Evolutionary conservation across 306 rosid genomes (phyloP), one percentile per base, ranked within the genome.

Genomic region (Lathyrus sativus): DNA sequence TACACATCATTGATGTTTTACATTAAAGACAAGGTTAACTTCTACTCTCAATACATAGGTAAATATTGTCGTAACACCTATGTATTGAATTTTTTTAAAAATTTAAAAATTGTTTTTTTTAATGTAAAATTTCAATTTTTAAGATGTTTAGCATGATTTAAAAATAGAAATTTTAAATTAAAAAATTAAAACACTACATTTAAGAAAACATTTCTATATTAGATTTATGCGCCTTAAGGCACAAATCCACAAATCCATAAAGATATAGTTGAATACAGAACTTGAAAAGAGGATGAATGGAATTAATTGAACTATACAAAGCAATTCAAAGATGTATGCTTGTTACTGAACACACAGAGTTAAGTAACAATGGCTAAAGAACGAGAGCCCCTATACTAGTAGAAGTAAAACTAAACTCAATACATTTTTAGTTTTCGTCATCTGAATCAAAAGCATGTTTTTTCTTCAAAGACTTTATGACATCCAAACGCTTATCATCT

Each of bases 391-490:
- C 51, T 12, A 44, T 18, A 42, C 18, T 31, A 54, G 63, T 33
- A 56, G 55, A 46, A 51, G 63, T 22, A 24, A 22, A 60, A 62
- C 66, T 33, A 56, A 43, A 50, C 44, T 35, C 3, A 2, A 41
- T 15, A 53, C 22, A 6, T 19, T 17, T 26, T 29, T 69, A 80
- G 78, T 75, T 87, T 73, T 87, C 98, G 37, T 75, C 90, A 70
- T 87, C 92, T 62, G 90, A 81, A 14, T 92, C 95, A 6, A 89
- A 92, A 56, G 82, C 67, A 37, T 88, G 96, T 56, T 72, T 80
- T 73, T 79, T 89, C 76, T 79, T 83, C 76, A 89, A 43, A 68
- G 96, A 89, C 80, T 86, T 83, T 26, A 92, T 67, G 38, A 79
- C 82, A 50, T 76, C 77, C 58, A 46, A 44, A 9, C 63, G 81